Conservation (phyloP, 2,329 filamentous ascomycete species). For the Verticillium klebahnii region DNA sequence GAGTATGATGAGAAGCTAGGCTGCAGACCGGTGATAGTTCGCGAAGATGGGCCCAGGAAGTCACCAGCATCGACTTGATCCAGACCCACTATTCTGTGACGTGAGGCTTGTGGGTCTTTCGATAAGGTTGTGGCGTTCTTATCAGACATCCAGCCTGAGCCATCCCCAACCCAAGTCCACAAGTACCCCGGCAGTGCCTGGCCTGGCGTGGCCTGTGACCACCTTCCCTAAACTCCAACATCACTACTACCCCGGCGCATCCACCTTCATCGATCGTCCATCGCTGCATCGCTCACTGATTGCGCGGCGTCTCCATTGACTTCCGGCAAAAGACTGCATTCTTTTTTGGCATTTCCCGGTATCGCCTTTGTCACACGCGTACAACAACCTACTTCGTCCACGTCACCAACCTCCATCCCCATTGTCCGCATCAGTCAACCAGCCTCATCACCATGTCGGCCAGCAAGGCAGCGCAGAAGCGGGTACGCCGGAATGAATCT, state of each 20-base stretch:
- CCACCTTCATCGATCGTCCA: background rate
- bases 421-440: background rate
- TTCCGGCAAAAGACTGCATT: background rate
- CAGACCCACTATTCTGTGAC: background rate
- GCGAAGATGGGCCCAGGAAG: background rate
- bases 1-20: slow-evolving; percentile 4
- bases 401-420: slow-evolving; percentile 6
- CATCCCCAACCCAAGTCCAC: background rate
- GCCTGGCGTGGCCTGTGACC: background rate
- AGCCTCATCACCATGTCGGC: slow-evolving; percentile 48
- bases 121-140: background rate
- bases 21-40: slow-evolving; percentile 5
- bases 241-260: background rate
- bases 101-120: background rate
- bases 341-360: slow-evolving; percentile 7
- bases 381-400: slow-evolving; percentile 14
- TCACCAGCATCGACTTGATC: background rate
- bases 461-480: slow-evolving; percentile 67
- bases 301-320: background rate
- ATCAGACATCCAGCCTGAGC: background rate
- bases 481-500: slow-evolving; percentile 40
- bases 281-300: background rate
- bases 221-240: slow-evolving; percentile 1
- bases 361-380: slow-evolving; percentile 10
- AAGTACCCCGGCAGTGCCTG: background rate